Percentiles rank a stretch among this genome's conserved stretches.
Evolutionary conservation across 1,139 yeast genomes (phyloP).

Genomic region (Candida glucosophila): DNA sequence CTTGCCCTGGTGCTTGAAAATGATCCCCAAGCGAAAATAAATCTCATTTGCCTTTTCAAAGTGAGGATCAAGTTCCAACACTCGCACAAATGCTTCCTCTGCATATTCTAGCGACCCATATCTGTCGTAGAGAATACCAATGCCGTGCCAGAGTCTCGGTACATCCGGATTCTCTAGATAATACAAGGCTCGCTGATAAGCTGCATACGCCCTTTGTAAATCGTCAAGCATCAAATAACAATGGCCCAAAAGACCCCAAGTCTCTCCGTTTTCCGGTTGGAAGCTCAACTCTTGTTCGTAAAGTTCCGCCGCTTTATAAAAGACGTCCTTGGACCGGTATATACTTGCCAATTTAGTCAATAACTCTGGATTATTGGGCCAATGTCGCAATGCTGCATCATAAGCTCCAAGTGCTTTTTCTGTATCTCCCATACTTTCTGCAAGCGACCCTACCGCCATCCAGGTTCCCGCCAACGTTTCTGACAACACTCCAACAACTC

Average conservation of each 20-base stretch:
- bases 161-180: constrained; percentile 90
- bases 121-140: constrained; percentile 90
- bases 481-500: constrained; percentile 20
- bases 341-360: constrained; percentile 80
- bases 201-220: constrained; percentile 88
- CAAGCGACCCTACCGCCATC: constrained; percentile 85
- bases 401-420: constrained; percentile 86
- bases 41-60: constrained; percentile 96
- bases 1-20: constrained; percentile 90
- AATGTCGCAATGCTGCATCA: constrained; percentile 82
- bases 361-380: constrained; percentile 80
- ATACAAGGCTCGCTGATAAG: constrained; percentile 91
- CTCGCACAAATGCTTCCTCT: constrained; percentile 95
- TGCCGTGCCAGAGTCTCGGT: constrained; percentile 97
- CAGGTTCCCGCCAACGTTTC: constrained; percentile 87
- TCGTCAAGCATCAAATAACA: constrained; percentile 96
- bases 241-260: constrained; percentile 96
- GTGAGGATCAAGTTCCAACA: constrained; percentile 88
- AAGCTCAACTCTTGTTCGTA: constrained; percentile 80
- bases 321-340: constrained; percentile 82
- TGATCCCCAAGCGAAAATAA: constrained; percentile 93
- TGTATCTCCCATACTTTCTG: constrained; percentile 81
- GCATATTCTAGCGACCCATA: constrained; percentile 96
- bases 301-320: constrained; percentile 87
- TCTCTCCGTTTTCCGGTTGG: constrained; percentile 86